Evolutionary conservation across 2,329 filamentous ascomycete species (phyloP).

Genomic region (Calonectria pteridis): DNA sequence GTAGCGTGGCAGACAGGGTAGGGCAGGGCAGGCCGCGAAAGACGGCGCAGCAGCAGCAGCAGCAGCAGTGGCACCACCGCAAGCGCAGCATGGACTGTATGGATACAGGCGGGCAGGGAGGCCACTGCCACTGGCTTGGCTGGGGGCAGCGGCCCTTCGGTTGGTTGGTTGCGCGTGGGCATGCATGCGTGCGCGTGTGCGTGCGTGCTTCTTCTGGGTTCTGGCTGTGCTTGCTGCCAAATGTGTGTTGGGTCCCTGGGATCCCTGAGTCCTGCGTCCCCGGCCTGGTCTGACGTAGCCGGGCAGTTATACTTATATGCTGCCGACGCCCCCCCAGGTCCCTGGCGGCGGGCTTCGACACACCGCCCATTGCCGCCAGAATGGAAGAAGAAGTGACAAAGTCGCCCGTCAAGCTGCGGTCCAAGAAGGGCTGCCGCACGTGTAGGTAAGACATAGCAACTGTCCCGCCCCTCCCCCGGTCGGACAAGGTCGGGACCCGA

Average conservation of each 20-base stretch:
- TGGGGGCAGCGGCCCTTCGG: background rate
- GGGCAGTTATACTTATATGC: conserved; percentile 7
- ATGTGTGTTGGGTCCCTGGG: background rate
- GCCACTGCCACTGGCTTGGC: background rate
- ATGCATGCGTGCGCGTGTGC: no score
- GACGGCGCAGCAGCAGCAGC: background rate
- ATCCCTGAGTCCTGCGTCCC: background rate
- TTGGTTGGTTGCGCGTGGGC: background rate
- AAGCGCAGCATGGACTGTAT: no score
- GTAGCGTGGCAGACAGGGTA: background rate
- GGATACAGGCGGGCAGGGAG: background rate
- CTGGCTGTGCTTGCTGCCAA: background rate
- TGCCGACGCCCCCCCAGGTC: background rate
- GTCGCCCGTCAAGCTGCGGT: conserved; percentile 9
- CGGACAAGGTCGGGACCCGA: no score
- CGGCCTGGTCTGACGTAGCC: conserved; percentile 1
- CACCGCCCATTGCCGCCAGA: conserved; percentile 1
- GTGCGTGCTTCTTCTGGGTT: background rate
- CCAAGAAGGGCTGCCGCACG: conserved; percentile 12
- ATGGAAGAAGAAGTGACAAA: conserved; percentile 8
- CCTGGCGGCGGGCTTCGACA: background rate
- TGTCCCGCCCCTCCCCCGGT: no score
- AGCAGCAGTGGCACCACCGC: background rate
- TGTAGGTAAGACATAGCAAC: conserved; percentile 2
- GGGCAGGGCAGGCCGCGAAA: background rate